A percentile compares a stretch with the other conserved stretches of the same genome.
Evolutionary conservation across 2,329 filamentous ascomycete species (phyloP).

Genomic region (Colletotrichum siamense): DNA sequence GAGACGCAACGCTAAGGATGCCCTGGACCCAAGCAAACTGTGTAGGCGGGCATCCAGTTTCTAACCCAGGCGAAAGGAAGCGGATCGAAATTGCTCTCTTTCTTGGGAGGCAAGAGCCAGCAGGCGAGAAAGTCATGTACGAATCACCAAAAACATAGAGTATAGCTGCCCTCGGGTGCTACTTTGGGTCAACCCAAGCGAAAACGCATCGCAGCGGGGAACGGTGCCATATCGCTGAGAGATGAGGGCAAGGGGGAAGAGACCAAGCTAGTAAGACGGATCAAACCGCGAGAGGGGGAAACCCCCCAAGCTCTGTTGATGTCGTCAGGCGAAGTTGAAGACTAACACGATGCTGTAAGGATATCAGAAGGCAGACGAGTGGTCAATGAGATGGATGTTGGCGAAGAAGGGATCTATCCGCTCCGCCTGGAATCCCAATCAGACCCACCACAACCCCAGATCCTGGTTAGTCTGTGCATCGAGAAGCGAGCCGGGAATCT

Average conservation of each 20-base stretch:
- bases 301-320: neutral
- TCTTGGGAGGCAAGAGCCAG: neutral
- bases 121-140: neutral
- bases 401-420: neutral
- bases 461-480: neutral
- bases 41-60: neutral
- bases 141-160: neutral
- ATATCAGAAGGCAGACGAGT: neutral
- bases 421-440: neutral
- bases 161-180: neutral
- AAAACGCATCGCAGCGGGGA: neutral
- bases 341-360: neutral
- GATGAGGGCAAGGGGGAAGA: neutral
- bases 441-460: neutral
- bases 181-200: slow-evolving; percentile 17
- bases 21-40: neutral
- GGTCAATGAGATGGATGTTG: neutral
- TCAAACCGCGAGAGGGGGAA: neutral
- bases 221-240: neutral
- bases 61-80: neutral
- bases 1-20: neutral
- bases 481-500: slow-evolving; percentile 36
- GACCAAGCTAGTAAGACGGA: neutral
- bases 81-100: neutral
- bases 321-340: neutral